A percentile compares a stretch with the other conserved stretches of the same genome.
These are phyloP conservation scores for Coccomyxa sp. DNA, from an alignment of 139 green algal genomes.

Conservation along the genomic window DNA sequence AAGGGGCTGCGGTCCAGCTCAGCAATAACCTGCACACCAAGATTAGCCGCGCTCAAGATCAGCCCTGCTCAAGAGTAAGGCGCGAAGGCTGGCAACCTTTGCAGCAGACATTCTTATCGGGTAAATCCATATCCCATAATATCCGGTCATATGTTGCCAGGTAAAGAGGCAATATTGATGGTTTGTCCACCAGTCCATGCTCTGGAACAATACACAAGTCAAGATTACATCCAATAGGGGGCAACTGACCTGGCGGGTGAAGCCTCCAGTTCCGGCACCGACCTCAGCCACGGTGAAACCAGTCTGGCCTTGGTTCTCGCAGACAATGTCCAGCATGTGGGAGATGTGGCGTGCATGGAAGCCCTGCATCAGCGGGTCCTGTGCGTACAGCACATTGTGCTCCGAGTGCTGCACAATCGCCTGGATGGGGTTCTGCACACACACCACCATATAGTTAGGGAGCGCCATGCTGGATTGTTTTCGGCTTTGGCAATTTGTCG, in stretches of 20 bases:
- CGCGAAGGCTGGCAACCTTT: too few species aligned
- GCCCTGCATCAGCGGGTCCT: not conserved
- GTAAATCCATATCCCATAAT: too few species aligned
- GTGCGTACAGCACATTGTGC: conserved; percentile 1
- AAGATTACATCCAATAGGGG: too few species aligned
- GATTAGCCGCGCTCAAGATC: too few species aligned
- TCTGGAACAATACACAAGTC: too few species aligned
- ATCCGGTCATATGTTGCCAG: too few species aligned
- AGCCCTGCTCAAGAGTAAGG: not conserved
- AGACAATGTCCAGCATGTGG: not conserved
- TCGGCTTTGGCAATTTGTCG: too few species aligned
- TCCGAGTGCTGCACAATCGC: conserved; percentile 6
- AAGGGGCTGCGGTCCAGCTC: not conserved
- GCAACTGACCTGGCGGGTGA: not conserved
- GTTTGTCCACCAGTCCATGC: too few species aligned
- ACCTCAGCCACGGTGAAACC: not conserved
- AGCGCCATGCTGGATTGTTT: too few species aligned
- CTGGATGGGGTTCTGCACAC: not conserved
- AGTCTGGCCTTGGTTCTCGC: conserved; percentile 2
- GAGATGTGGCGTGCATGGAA: not conserved
- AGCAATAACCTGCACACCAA: not conserved
- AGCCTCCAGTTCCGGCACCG: not conserved
- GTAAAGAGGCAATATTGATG: too few species aligned
- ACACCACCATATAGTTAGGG: not conserved
- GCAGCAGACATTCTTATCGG: too few species aligned